phyloP scores from a whole-genome alignment of 73 alveolate species.

The Halteria grandinella region DNA sequence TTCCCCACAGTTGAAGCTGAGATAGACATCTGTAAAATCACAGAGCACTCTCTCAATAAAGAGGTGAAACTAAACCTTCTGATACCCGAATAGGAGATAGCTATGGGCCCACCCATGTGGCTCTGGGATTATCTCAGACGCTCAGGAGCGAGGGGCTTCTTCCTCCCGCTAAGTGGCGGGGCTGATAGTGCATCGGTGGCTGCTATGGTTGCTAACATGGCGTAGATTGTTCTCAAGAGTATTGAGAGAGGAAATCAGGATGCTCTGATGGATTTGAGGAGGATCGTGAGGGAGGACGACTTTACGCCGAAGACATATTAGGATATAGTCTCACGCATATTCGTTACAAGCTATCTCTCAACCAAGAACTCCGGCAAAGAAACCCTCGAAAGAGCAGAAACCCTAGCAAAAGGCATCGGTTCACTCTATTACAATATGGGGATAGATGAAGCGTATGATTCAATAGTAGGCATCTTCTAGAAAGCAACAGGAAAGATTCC shows the following conservation, averaged over 20 bases:
- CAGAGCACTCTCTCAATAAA: slow-evolving; percentile 22
- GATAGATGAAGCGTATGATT: slow-evolving; percentile 72
- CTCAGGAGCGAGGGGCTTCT: slow-evolving; percentile 95
- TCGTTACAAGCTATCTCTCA: slow-evolving; percentile 80
- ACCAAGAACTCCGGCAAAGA: slow-evolving; percentile 75
- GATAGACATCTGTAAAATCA: slow-evolving; percentile 46
- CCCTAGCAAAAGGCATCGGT: slow-evolving; percentile 87
- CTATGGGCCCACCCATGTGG: slow-evolving; percentile 89
- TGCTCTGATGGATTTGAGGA: slow-evolving; percentile 52
- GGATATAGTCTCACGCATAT: slow-evolving; percentile 74
- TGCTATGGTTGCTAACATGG: slow-evolving; percentile 72
- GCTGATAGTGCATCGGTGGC: slow-evolving; percentile 93
- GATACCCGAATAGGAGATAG: slow-evolving; percentile 82
- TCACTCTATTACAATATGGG: slow-evolving; percentile 77
- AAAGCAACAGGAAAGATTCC: slow-evolving; percentile 74
- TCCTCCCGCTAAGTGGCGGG: slow-evolving; percentile 96
- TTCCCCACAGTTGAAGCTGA: slow-evolving; percentile 65
- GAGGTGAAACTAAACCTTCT: slow-evolving; percentile 40
- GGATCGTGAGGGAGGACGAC: slow-evolving; percentile 58
- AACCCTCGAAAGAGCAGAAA: slow-evolving; percentile 77
- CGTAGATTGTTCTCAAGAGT: slow-evolving; percentile 47
- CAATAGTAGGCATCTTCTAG: slow-evolving; percentile 49
- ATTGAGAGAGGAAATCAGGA: slow-evolving; percentile 15
- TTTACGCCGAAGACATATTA: slow-evolving; percentile 69
- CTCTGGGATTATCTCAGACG: slow-evolving; percentile 96